Base-by-base conservation (phyloP, 768 basidiomycete species). In the Suillus cothurnatus region DNA sequence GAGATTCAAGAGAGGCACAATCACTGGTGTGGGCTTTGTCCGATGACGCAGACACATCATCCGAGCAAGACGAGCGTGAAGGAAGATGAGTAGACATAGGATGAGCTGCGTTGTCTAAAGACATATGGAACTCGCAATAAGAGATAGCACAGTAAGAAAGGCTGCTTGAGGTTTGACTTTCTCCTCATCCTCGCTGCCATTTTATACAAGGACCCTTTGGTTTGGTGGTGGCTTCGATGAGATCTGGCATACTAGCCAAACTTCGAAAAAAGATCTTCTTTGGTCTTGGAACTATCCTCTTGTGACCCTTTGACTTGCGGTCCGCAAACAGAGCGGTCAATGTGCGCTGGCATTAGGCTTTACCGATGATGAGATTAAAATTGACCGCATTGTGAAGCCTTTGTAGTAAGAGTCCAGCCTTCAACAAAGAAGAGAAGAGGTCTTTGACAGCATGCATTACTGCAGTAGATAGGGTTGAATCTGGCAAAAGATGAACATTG, bases 371-470 rank as follows among this genome's bases (percentile, higher is more conserved):
- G 61, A 70, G 56, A 68, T 68, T 67, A 70, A 71, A 70, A 69
- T 60, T 56, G 67, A 61, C 69, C 68, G 34, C 67, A 74, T 68
- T 64, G 69, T 70, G 47, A 65, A 68, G 66, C 65, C 69, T 58
- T 76, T 74, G 74, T 65, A 65, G 73, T 65, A 45, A 66, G 34
- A 64, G 71, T 23, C 66, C 61, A 63, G 67, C 56, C 62, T 64
- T 72, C 47, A 69, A 69, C 74, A 77, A 75, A 76, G 76, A 72
- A 69, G 59, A 65, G 63, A 64, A 61, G 56, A 31, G 28, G 31
- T 41, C 61, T 64, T 64, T 68, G 53, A 62, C 58, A 58, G 64
- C 43, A 62, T 34, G 41, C 32, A 64, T 45, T 63, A 43, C 45
- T 65, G 67, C 67, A 43, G 61, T 63, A 57, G 57, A 43, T 55